A percentile compares a stretch with the other conserved stretches of the same genome.
Conservation (phyloP, 495 filamentous ascomycete species). For the Aspergillus steynii region DNA sequence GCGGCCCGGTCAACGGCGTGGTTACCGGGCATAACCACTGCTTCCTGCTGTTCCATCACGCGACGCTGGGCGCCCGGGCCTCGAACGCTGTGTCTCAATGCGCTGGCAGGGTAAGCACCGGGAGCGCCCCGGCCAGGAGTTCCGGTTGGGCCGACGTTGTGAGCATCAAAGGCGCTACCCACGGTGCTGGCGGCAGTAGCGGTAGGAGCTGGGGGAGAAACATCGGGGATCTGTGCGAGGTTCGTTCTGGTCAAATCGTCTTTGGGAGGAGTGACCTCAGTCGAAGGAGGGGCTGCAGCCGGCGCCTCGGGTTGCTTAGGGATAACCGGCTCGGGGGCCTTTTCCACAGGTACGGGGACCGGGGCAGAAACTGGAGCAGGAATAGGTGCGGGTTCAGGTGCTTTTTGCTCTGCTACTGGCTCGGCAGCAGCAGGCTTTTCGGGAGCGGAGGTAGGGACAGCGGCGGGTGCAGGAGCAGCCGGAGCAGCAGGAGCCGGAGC, state of each 20-base stretch:
- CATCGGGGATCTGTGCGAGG: constrained; percentile 84
- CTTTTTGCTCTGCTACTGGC: constrained; percentile 15
- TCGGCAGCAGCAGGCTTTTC: constrained; percentile 24
- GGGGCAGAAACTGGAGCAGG: constrained; percentile 23
- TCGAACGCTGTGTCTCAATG: constrained; percentile 73
- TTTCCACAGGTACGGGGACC: constrained; percentile 29
- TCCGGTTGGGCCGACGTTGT: constrained; percentile 44
- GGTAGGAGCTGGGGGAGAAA: constrained; percentile 68
- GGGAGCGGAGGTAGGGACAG: constrained; percentile 54
- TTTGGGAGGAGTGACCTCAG: constrained; percentile 64
- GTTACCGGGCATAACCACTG: constrained; percentile 98
- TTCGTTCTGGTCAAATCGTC: constrained; percentile 89
- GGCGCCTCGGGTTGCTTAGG: constrained; percentile 23
- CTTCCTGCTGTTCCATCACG: constrained; percentile 91
- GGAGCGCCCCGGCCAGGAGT: constrained; percentile 63
- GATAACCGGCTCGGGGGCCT: constrained; percentile 30
- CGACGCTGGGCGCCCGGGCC: constrained; percentile 77
- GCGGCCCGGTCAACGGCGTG: constrained; percentile 89
- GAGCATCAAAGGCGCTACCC: constrained; percentile 77
- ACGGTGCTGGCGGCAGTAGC: constrained; percentile 89
- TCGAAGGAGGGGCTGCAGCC: constrained; percentile 50
- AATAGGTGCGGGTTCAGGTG: constrained; percentile 12
- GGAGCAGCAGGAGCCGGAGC: constrained; percentile 28
- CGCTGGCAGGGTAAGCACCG: constrained; percentile 70
- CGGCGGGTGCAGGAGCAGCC: constrained; percentile 73